A percentile compares a stretch with the other conserved stretches of the same genome.
These are phyloP conservation scores for Pyricularia sp. DNA, from an alignment of 2,329 filamentous ascomycete genomes.

Conservation along the genomic window DNA sequence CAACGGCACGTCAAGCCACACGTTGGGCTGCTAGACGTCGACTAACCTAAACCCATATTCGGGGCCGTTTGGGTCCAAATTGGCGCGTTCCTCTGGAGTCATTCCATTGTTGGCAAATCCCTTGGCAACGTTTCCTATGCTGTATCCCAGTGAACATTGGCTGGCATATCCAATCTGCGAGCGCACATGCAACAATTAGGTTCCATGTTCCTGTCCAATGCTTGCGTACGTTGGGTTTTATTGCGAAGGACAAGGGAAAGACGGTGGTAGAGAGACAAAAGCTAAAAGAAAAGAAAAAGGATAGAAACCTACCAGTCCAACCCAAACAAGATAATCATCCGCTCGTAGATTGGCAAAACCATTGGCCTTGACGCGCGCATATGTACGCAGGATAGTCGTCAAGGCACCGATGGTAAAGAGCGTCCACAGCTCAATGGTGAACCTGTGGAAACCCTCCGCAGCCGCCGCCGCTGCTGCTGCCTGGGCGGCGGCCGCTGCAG, in stretches of 20 bases:
- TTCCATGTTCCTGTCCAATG: background rate
- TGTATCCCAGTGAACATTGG: slow-evolving; percentile 37
- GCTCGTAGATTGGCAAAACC: slow-evolving; percentile 20
- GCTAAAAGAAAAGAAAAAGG: background rate
- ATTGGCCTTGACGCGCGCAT: slow-evolving; percentile 22
- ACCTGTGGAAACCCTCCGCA: slow-evolving; percentile 15
- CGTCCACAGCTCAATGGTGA: slow-evolving; percentile 25
- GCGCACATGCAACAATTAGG: background rate
- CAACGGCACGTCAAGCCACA: slow-evolving; percentile 8
- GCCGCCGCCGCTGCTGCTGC: slow-evolving; percentile 15
- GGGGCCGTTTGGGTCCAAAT: slow-evolving; percentile 25
- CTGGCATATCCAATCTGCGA: slow-evolving; percentile 37
- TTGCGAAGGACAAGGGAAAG: background rate
- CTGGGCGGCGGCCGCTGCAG: slow-evolving; percentile 7
- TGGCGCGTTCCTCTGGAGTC: slow-evolving; percentile 35
- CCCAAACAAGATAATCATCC: slow-evolving; percentile 26
- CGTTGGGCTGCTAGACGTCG: background rate
- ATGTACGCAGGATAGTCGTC: slow-evolving; percentile 25
- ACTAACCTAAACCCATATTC: slow-evolving; percentile 1
- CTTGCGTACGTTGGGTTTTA: background rate
- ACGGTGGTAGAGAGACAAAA: background rate
- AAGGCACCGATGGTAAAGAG: slow-evolving; percentile 23
- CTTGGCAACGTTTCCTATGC: slow-evolving; percentile 33
- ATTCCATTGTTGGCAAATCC: slow-evolving; percentile 46
- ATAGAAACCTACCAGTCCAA: slow-evolving; percentile 12